These are phyloP conservation scores for Spathaspora girioi DNA, from an alignment of 805 yeast genomes.

Conservation along the genomic window DNA sequence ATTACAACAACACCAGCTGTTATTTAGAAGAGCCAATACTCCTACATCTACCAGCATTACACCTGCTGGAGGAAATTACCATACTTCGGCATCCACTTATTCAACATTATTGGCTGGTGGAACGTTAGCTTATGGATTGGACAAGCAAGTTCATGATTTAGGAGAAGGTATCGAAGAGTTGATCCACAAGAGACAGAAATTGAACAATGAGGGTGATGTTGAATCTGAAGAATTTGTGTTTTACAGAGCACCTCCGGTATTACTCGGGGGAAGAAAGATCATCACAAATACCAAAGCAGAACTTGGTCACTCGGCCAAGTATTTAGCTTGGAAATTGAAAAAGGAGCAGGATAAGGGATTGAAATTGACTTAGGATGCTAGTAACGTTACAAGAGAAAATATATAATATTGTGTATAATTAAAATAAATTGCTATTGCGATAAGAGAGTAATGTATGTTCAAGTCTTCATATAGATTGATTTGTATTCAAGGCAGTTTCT, in stretches of 20 bases:
- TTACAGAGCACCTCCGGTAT: slow-evolving; percentile 66
- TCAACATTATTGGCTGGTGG: slow-evolving; percentile 38
- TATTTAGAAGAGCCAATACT: slow-evolving; percentile 12
- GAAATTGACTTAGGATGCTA: not conserved
- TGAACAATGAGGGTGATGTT: slow-evolving; percentile 10
- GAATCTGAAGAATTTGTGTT: slow-evolving; percentile 41
- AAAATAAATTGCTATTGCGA: not conserved
- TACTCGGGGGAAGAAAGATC: slow-evolving; percentile 20
- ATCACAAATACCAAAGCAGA: slow-evolving; percentile 22
- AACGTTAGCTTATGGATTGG: slow-evolving; percentile 29
- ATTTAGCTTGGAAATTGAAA: slow-evolving; percentile 48
- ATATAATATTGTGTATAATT: not conserved
- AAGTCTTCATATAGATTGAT: no score
- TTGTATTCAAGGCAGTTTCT: not conserved
- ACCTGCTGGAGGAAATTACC: slow-evolving; percentile 16
- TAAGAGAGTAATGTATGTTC: no score
- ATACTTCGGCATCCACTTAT: slow-evolving; percentile 30
- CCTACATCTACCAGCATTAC: slow-evolving; percentile 10
- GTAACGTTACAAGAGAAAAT: not conserved
- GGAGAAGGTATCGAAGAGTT: slow-evolving; percentile 10
- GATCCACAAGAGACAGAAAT: slow-evolving; percentile 22
- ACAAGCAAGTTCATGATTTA: slow-evolving; percentile 11
- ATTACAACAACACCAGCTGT: slow-evolving; percentile 14
- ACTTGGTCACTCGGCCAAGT: slow-evolving; percentile 71
- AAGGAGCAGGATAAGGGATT: not conserved